Evolutionary conservation across 2,329 filamentous ascomycete genomes (phyloP), one percentile per base, ranked within the genome.

Genomic region (Mycosphaerella arachidis): DNA sequence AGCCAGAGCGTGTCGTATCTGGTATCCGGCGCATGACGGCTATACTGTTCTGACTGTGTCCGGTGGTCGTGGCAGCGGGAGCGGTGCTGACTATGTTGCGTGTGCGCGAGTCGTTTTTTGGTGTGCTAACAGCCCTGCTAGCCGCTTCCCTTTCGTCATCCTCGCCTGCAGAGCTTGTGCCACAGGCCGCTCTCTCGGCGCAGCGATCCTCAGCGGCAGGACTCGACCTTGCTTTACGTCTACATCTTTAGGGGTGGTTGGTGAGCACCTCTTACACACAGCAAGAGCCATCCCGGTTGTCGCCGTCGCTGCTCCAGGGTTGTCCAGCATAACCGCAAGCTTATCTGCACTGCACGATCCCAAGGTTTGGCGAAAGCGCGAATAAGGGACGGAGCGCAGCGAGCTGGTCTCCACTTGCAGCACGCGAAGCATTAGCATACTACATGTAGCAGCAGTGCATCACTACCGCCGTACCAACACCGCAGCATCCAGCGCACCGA

Each of bases 301-400:
- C 29, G 40, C 40, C 45, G 53, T 55, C 31, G 30, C 52, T 33
- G 40, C 29, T 18, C 35, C 59, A 59, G 56, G 58, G 30, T 50
- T 48, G 56, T 51, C 51, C 56, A 48, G 53, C 51, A 48, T 55
- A 20, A 43, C 51, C 51, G 51, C 45, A 48, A 58, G 58, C 59
- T 59, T 60, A 56, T 55, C 48, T 53, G 63, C 29, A 20, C 46
- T 62, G 62, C 60, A 62, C 62, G 62, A 63, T 64, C 62, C 57
- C 60, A 60, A 62, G 62, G 45, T 60, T 58, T 54, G 55, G 35
- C 52, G 27, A 50, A 50, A 40, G 37, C 53, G 55, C 61, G 55
- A 57, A 61, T 58, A 61, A 63, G 58, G 50, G 30, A 52, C 50
- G 50, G 50, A 52, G 50, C 50, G 50, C 50, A 52, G 50, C 50